Evolutionary conservation across 352 stramenopile genomes (phyloP), one percentile per base, ranked within the genome.

Genomic region (Globisporangium orthogonon): DNA sequence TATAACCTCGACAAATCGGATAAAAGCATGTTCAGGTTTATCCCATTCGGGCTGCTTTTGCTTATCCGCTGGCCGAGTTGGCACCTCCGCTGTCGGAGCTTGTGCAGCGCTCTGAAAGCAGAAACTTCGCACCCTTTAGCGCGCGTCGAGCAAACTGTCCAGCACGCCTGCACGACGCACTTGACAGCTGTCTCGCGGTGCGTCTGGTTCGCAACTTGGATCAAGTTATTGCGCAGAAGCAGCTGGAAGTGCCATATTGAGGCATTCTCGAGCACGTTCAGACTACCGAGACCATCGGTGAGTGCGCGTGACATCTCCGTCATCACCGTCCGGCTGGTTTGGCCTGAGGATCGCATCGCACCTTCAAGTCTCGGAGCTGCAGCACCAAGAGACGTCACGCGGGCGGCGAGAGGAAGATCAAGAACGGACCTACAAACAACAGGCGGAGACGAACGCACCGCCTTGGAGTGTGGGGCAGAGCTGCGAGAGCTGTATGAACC

Each of bases 241-340:
- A 86, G 78, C 54, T 86, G 69, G 31, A 88, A 73, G 54, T 88
- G 75, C 78, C 75, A 82, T 64, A 85, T 74, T 29, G 78, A 82
- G 51, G 73, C 71, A 52, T 71, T 54, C n/a, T 60, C 63, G 31
- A 88, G 66, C 50, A 85, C 67, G 7, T 50, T 57, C n/a, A 88
- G 62, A 54, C 76, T 85, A 3, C 5, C 15, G 4, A 45, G 50
- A 33, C 9, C 0, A 10, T n/a, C 14, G n/a, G 49, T 31, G 6
- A 54, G 49, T 31, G 7, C 6, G 33, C 29, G 29, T 6, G 23
- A 28, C 30, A 3, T 9, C 14, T 47, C 23, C 23, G 4, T 23
- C 14, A 48, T 29, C 13, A 11, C 39, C n/a, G 2, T 23, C 23
- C 23, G 23, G 23, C 23, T 23, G 23, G 23, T 30, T 11, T 64